Evolutionary conservation across 495 filamentous ascomycete genomes (phyloP), one percentile per base, ranked within the genome.

Genomic region (Daldinia childiae): DNA sequence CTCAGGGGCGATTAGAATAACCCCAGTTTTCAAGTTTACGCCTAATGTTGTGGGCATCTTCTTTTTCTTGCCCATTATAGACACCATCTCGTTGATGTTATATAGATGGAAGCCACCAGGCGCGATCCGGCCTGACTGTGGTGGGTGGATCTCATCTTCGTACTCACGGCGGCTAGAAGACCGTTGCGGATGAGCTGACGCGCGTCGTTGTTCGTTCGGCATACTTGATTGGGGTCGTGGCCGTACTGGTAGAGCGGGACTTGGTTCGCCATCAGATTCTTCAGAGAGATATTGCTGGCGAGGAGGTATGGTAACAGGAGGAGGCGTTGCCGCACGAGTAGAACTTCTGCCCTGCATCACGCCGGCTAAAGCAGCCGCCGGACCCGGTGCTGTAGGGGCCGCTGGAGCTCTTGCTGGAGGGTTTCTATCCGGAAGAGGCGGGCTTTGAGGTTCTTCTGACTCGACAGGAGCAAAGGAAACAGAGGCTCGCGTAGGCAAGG

Each of bases 41-140:
- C 95, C 95, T 56, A 99, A 79, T 15, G 92, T 97, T 41, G 93
- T 97, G 3, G 96, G 94, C 87, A 97, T 93, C 82, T 99, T 99
- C 85, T 97, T 97, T 75, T 92, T 91, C 82, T 95, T 97, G 62
- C 94, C 94, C 89, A 96, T 93, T 15, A 93, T 88, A 30, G 93
- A 93, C 2, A 97, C 89, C 89, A 97, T 96, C 79, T 99, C 96
- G 79, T 93, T 95, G 79, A 99, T 92, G 74, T 95, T 97, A 80
- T 97, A 98, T 74, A 98, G 85, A 74, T 94, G 93, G 76, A 92
- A 98, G 21, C 92, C 92, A 11, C 91, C 92, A 4, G 90, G 91
- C 36, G 71, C 71, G 17, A 74, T 75, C 19, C 64, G 71, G 15
- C 88, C 90, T 2, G 86, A 84, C 38, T 79, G 74, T 7, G 76